Evolutionary conservation across 306 rosid species (phyloP).

Genomic region (Vachellia collinsii): DNA sequence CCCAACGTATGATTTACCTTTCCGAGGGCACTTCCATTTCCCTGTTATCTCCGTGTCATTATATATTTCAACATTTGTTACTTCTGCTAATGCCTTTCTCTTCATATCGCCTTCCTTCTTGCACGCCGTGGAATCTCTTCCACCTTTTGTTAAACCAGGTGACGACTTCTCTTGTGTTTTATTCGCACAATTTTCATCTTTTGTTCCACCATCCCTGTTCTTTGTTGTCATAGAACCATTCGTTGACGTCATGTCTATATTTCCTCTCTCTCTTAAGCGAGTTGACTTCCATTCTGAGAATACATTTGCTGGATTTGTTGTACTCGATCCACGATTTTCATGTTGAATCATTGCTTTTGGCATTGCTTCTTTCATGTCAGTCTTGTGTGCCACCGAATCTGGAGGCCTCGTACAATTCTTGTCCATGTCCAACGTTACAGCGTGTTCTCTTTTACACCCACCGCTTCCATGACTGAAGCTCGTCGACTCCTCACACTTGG

Average conservation of each 20-base stretch:
- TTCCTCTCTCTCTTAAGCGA: conserved; percentile 47
- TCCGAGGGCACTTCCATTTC: conserved; percentile 89
- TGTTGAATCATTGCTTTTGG: conserved; percentile 28
- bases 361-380: conserved; percentile 28
- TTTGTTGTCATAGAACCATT: conserved; percentile 68
- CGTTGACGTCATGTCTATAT: conserved; percentile 29
- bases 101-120: conserved; percentile 37
- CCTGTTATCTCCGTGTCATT: conserved; percentile 56
- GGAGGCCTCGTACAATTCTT: conserved; percentile 20
- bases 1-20: conserved; percentile 65
- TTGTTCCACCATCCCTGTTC: conserved; percentile 26
- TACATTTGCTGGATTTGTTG: conserved; percentile 12
- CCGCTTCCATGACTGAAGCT: conserved; percentile 33
- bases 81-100: conserved; percentile 64
- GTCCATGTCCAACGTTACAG: conserved; percentile 10
- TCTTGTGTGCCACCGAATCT: conserved; percentile 15
- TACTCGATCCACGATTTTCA: conserved; percentile 29
- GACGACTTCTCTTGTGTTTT: conserved; percentile 27
- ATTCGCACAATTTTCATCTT: conserved; percentile 43
- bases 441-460: conserved; percentile 29
- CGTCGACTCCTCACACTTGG: conserved; percentile 30
- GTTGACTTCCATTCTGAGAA: conserved; percentile 36
- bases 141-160: conserved; percentile 22
- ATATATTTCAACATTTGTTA: conserved; percentile 61
- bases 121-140: conserved; percentile 27